Evolutionary conservation across 345 rosid species (phyloP).

Genomic region (Linum trigynum): DNA sequence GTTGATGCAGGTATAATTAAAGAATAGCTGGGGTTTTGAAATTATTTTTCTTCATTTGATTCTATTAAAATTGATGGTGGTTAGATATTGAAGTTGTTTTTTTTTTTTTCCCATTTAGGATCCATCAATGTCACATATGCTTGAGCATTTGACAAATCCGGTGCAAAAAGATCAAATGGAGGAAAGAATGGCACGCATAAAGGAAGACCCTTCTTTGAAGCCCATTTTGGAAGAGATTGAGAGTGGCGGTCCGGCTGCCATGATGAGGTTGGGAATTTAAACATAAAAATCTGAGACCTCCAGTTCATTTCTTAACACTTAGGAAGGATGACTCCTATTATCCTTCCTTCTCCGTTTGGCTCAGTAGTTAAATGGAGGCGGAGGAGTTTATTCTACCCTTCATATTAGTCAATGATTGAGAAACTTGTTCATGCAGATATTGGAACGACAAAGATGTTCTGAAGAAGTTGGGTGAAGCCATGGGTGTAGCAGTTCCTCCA

Average conservation of each 20-base stretch:
- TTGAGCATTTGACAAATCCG: slow-evolving; percentile 76
- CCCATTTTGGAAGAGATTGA: slow-evolving; percentile 87
- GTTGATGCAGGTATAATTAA: slow-evolving; percentile 56
- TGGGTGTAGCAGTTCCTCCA: slow-evolving; percentile 73
- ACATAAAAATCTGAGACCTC: neutral
- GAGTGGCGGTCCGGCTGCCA: slow-evolving; percentile 83
- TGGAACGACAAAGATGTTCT: slow-evolving; percentile 92
- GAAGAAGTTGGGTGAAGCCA: slow-evolving; percentile 94
- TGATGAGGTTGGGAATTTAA: slow-evolving; percentile 65
- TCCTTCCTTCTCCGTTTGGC: neutral
- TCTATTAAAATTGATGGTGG: neutral
- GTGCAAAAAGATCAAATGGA: slow-evolving; percentile 69
- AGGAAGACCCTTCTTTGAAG: slow-evolving; percentile 83
- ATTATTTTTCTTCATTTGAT: neutral
- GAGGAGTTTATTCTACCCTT: neutral
- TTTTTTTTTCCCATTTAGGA: slow-evolving; percentile 42
- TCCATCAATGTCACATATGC: slow-evolving; percentile 89
- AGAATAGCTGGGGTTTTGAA: neutral
- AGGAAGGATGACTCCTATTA: neutral
- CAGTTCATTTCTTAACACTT: neutral
- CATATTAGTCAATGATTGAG: slow-evolving; percentile 4
- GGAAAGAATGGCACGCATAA: slow-evolving; percentile 78
- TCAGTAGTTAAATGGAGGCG: neutral
- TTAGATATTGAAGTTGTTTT: slow-evolving; percentile 1
- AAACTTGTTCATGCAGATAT: slow-evolving; percentile 43